A percentile compares a stretch with the other conserved stretches of the same genome.
Evolutionary conservation across 2,329 filamentous ascomycete genomes (phyloP).

Genomic region (Zarea fungicola): DNA sequence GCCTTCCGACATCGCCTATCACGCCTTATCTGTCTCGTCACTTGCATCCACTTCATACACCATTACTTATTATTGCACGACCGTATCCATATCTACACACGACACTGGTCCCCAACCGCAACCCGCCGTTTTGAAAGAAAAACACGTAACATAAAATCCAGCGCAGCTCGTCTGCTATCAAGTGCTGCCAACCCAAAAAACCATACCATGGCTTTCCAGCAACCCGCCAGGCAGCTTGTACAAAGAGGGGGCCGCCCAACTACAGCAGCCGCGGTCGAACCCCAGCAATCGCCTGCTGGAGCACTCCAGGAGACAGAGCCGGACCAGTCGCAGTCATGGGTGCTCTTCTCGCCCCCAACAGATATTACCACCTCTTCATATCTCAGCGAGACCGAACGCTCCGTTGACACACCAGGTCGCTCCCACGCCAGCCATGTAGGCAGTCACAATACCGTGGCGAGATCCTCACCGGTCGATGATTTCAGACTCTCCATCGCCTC

Average conservation of each 20-base stretch:
- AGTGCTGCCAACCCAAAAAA: slow-evolving; percentile 4
- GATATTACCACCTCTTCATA: slow-evolving; percentile 59
- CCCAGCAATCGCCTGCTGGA: slow-evolving; percentile 23
- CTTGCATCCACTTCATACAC: neutral
- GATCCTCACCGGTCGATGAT: slow-evolving; percentile 49
- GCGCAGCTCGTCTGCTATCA: neutral
- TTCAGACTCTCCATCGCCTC: slow-evolving; percentile 35
- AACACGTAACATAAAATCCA: too few species aligned
- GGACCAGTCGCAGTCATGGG: slow-evolving; percentile 76
- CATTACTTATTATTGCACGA: neutral
- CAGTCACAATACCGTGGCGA: slow-evolving; percentile 65
- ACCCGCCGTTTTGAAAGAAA: neutral
- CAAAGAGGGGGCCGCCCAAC: slow-evolving; percentile 42
- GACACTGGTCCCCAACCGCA: neutral
- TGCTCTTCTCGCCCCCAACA: slow-evolving; percentile 79
- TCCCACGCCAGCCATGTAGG: slow-evolving; percentile 77
- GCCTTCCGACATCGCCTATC: slow-evolving; percentile 8
- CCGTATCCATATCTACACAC: neutral
- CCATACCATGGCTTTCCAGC: slow-evolving; percentile 59
- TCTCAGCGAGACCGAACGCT: slow-evolving; percentile 61
- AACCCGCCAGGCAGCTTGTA: slow-evolving; percentile 48
- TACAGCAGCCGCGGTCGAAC: slow-evolving; percentile 35
- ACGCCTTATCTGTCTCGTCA: slow-evolving; percentile 11
- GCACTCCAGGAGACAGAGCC: slow-evolving; percentile 31
- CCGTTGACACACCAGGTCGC: slow-evolving; percentile 60